A percentile compares a stretch with the other conserved stretches of the same genome.
phyloP scores from a whole-genome alignment of 78 protist genomes.

The Creolimax fragrantissima region DNA sequence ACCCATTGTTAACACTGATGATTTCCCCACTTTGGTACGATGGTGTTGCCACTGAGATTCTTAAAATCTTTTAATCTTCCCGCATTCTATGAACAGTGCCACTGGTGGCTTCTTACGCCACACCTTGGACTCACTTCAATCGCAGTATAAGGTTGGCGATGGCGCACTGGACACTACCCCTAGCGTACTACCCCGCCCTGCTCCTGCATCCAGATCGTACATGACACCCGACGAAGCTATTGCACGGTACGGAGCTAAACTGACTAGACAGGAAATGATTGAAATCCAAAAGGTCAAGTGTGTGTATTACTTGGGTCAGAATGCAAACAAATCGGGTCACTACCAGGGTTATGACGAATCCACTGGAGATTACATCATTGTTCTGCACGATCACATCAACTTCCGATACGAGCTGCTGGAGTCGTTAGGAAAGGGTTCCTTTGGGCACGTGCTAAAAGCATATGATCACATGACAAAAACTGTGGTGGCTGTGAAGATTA shows the following conservation, averaged over 20 bases:
- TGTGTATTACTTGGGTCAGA: background rate
- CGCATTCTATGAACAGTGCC: background rate
- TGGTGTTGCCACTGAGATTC: too few relatives aligned
- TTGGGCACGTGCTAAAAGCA: slow-evolving; percentile 71
- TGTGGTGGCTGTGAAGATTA: slow-evolving; percentile 78
- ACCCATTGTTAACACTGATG: too few relatives aligned
- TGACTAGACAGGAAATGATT: background rate
- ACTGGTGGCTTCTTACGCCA: background rate
- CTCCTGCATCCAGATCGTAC: background rate
- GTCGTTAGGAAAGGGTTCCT: slow-evolving; percentile 74
- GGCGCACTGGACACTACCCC: background rate
- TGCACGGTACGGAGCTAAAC: background rate
- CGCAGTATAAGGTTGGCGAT: background rate
- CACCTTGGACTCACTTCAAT: background rate
- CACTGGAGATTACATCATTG: slow-evolving; percentile 69
- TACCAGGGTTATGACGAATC: slow-evolving; percentile 72
- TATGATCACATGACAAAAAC: slow-evolving; percentile 55
- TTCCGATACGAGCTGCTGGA: slow-evolving; percentile 74
- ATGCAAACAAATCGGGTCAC: background rate
- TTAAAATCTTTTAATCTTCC: too few relatives aligned
- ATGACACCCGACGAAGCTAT: background rate
- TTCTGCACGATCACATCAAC: slow-evolving; percentile 72
- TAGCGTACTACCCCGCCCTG: background rate
- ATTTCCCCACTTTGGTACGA: too few relatives aligned
- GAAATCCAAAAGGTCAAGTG: background rate